Conservation (phyloP, 257 asterid genomes). For the Forsythia viridissima region DNA sequence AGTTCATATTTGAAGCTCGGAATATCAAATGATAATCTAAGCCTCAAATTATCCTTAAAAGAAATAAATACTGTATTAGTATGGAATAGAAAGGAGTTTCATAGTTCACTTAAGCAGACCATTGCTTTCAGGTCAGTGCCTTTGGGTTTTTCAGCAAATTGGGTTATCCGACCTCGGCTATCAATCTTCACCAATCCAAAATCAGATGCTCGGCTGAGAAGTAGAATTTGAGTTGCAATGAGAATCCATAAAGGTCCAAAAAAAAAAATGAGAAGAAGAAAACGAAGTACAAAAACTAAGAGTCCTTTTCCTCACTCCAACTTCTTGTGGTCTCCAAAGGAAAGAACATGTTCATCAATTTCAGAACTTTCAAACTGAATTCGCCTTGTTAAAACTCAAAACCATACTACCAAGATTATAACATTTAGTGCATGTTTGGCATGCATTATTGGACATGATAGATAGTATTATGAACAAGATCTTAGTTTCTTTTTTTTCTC, state of each 20-base stretch:
- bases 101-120: constrained; percentile 46
- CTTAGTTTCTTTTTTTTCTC: background rate
- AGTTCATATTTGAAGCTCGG: background rate
- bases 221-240: constrained; percentile 19
- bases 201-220: constrained; percentile 84
- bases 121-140: constrained; percentile 74
- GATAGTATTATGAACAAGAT: background rate
- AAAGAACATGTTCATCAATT: background rate
- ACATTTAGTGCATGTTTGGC: background rate
- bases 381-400: background rate
- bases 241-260: background rate
- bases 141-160: constrained; percentile 86
- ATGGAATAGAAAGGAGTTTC: background rate
- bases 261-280: background rate
- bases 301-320: background rate
- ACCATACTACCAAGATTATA: background rate
- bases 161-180: constrained; percentile 73
- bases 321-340: background rate
- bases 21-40: background rate
- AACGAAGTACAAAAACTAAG: background rate
- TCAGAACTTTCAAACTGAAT: background rate
- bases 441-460: no score
- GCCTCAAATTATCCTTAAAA: background rate
- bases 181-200: constrained; percentile 89
- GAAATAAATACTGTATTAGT: background rate